Evolutionary conservation across 306 rosid species (phyloP).

Genomic region (Lagenaria siceraria): DNA sequence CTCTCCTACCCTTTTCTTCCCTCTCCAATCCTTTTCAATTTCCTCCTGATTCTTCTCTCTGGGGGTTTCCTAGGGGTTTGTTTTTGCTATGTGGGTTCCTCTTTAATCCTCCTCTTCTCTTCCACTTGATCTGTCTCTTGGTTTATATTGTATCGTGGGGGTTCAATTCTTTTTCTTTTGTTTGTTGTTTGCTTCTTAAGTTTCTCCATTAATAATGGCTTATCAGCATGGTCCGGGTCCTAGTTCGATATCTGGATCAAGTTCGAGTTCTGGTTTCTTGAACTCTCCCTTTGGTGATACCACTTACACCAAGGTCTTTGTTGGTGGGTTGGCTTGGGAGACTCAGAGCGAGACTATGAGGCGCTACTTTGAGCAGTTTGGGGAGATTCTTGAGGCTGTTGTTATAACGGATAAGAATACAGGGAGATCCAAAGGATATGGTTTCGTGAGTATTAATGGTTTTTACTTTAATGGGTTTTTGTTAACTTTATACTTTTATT

Average conservation of each 20-base stretch:
- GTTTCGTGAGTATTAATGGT: conserved; percentile 70
- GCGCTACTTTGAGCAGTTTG: conserved; percentile 69
- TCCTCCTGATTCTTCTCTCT: neutral
- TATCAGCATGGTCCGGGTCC: conserved; percentile 63
- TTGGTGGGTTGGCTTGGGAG: conserved; percentile 97
- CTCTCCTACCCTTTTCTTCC: neutral
- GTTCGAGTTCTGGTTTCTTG: conserved; percentile 65
- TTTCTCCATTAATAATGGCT: conserved; percentile 43
- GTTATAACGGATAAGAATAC: conserved; percentile 88
- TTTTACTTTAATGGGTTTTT: conserved; percentile 6
- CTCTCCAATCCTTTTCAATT: neutral
- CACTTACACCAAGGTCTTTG: conserved; percentile 86
- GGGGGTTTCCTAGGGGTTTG: conserved; percentile 5
- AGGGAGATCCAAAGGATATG: conserved; percentile 95
- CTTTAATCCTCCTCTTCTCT: neutral
- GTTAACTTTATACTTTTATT: neutral
- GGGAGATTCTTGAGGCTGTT: conserved; percentile 90
- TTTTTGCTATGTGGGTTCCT: neutral
- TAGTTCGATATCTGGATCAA: conserved; percentile 72
- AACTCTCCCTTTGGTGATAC: conserved; percentile 92
- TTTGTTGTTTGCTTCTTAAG: neutral
- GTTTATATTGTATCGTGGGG: neutral
- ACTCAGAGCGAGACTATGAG: conserved; percentile 90
- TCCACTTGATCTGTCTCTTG: neutral
- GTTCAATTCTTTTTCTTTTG: neutral